These are phyloP conservation scores for Pythium dissotocum DNA, from an alignment of 352 stramenopile genomes.

Conservation along the genomic window DNA sequence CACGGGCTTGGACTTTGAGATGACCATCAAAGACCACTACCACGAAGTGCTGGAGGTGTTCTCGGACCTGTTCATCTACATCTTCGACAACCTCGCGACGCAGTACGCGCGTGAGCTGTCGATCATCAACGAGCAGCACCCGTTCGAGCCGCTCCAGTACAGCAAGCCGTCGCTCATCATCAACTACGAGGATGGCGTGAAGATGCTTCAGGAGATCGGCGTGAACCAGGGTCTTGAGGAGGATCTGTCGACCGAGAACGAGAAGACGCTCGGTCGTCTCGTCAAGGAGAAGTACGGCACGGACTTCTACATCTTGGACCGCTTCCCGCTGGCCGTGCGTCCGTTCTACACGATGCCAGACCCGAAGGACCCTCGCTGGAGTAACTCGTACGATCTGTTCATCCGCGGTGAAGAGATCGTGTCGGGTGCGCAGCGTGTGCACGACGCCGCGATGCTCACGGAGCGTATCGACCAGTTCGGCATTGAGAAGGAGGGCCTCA, in stretches of 20 bases:
- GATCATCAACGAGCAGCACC: conserved; percentile 96
- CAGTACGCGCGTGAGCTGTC: conserved; percentile 94
- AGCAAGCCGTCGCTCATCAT: conserved; percentile 92
- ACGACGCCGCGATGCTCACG: conserved; percentile 95
- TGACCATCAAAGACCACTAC: conserved; percentile 99
- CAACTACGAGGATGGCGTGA: conserved; percentile 93
- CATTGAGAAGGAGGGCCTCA: conserved; percentile 90
- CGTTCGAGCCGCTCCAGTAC: conserved; percentile 97
- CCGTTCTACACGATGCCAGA: conserved; percentile 99
- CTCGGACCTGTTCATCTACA: conserved; percentile 98
- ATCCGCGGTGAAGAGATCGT: conserved; percentile 99
- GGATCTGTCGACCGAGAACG: conserved; percentile 94
- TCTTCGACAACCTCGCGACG: conserved; percentile 97
- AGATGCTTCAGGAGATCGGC: conserved; percentile 89
- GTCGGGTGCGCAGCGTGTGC: conserved; percentile 98
- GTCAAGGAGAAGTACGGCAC: conserved; percentile 98
- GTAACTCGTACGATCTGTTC: conserved; percentile 99
- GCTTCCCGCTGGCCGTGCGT: conserved; percentile 97
- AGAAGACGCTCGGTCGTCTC: conserved; percentile 95
- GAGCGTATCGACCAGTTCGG: conserved; percentile 88
- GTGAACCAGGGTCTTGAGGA: conserved; percentile 76
- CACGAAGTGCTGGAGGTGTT: conserved; percentile 98
- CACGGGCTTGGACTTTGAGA: conserved; percentile 99
- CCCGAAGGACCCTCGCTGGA: conserved; percentile 91
- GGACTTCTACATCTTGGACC: conserved; percentile 99